Evolutionary conservation across 2,329 filamentous ascomycete genomes (phyloP), one percentile per base, ranked within the genome.

Genomic region (Trichoderma sp.): DNA sequence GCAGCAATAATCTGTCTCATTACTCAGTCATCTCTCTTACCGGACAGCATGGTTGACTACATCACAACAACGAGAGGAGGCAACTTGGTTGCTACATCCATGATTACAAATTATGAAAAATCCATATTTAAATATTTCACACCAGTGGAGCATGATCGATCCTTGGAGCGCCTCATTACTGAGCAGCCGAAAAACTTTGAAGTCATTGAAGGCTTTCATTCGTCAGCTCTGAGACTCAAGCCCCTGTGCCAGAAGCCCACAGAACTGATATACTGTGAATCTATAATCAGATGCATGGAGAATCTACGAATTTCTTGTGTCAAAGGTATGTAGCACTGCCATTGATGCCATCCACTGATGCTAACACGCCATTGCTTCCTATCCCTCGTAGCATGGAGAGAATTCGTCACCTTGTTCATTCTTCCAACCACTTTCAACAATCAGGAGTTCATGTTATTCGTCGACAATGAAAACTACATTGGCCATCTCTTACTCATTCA

Each of bases 11-110:
- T 81, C 32, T 78, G 79, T 3, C 74, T 81, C 6, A 70, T 76
- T 3, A 77, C 79, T 21, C 80, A 81, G 65, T 75, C 79, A 2
- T 75, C 74, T 0, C 77, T 79, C 51, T 75, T 82, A 73, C 72
- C 76, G 2, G 77, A 80, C 11, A 77, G 79, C 59, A 80, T 82
- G 77, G 71, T 70, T 24, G 79, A 82, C 63, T 82, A 80, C 51
- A 56, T 81, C 3, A 72, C 77, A 59, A 79, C 80, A 74, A 72
- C 76, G 8, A 74, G 79, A 30, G 79, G 78, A 4, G 73, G 73
- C 7, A 72, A 71, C 24, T 69, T 76, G 2, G 71, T 78, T 14
- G 70, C 71, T 3, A 69, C 69, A 1, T 64, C 69, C 13, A 70
- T 76, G 24, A 72, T 76, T 26, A 68, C 73, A 10, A 69, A 71